A percentile compares a stretch with the other conserved stretches of the same genome.
Conservation (phyloP, 306 rosid genomes). For the Styphnolobium japonicum region DNA sequence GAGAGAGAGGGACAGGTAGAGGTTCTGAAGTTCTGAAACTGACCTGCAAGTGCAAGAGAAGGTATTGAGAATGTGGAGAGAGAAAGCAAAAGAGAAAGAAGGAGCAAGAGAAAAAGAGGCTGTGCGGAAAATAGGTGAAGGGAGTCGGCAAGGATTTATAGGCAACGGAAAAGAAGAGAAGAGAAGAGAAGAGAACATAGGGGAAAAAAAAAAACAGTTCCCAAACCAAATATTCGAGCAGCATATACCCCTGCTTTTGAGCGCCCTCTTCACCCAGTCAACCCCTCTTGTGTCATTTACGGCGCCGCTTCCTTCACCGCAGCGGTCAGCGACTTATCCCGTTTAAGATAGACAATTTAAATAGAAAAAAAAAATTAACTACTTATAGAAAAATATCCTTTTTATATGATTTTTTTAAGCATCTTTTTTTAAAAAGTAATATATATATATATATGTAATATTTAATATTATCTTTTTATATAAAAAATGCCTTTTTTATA, state of each 20-base stretch:
- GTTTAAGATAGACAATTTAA: too few relatives aligned
- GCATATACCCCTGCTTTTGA: constrained; percentile 24
- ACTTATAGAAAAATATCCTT: too few relatives aligned
- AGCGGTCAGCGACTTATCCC: too few relatives aligned
- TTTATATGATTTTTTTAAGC: too few relatives aligned
- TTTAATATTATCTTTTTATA: too few relatives aligned
- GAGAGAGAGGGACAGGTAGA: background rate
- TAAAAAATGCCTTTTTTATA: too few relatives aligned
- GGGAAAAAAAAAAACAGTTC: background rate
- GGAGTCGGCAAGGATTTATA: constrained; percentile 14
- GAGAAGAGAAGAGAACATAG: background rate
- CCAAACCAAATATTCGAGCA: constrained; percentile 13
- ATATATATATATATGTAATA: too few relatives aligned
- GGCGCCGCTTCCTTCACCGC: constrained; percentile 2
- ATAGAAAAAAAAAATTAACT: too few relatives aligned
- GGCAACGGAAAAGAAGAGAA: background rate
- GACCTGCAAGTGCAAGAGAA: background rate
- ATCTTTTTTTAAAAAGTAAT: too few relatives aligned
- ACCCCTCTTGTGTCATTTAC: background rate
- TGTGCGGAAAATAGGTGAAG: background rate
- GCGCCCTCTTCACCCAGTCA: background rate
- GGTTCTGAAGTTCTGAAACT: background rate
- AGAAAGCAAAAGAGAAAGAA: background rate
- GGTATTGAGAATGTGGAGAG: background rate
- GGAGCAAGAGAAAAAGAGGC: too few relatives aligned